Evolutionary conservation across 2,329 filamentous ascomycete species (phyloP).

Genomic region (Penicillium sp.): DNA sequence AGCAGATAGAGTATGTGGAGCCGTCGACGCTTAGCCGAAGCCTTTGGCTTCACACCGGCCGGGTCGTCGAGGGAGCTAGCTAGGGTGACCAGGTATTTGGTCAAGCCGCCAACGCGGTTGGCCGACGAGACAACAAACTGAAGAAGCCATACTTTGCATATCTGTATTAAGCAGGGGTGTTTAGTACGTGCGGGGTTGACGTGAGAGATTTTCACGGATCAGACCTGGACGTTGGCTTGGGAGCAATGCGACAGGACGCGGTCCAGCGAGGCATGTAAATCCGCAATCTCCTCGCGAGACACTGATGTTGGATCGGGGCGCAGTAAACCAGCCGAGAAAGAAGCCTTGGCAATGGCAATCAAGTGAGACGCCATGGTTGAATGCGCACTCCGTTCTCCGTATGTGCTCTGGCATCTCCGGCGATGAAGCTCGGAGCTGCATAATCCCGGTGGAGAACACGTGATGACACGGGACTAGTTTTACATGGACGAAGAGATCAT

Average conservation of each 20-base stretch:
- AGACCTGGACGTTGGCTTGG: conserved; percentile 82
- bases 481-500: too few species aligned
- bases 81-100: conserved; percentile 68
- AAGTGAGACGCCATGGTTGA: conserved; percentile 59
- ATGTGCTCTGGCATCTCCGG: too few species aligned
- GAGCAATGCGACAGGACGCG: conserved; percentile 65
- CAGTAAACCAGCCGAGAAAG: conserved; percentile 67
- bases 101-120: conserved; percentile 60
- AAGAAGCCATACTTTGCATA: conserved; percentile 81
- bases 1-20: conserved; percentile 72
- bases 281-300: conserved; percentile 61
- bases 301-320: conserved; percentile 67
- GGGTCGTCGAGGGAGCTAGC: conserved; percentile 52
- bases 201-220: conserved; percentile 38
- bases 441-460: too few species aligned
- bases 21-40: conserved; percentile 61
- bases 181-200: conserved; percentile 33
- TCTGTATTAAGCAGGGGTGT: conserved; percentile 48
- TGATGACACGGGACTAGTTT: too few species aligned
- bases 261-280: conserved; percentile 62
- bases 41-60: conserved; percentile 24
- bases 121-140: conserved; percentile 63
- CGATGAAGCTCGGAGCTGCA: too few species aligned
- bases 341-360: conserved; percentile 70
- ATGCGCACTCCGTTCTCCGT: not conserved